phyloP scores from a whole-genome alignment of 2,329 filamentous ascomycete genomes.

The Neodidymelliopsis sp. region DNA sequence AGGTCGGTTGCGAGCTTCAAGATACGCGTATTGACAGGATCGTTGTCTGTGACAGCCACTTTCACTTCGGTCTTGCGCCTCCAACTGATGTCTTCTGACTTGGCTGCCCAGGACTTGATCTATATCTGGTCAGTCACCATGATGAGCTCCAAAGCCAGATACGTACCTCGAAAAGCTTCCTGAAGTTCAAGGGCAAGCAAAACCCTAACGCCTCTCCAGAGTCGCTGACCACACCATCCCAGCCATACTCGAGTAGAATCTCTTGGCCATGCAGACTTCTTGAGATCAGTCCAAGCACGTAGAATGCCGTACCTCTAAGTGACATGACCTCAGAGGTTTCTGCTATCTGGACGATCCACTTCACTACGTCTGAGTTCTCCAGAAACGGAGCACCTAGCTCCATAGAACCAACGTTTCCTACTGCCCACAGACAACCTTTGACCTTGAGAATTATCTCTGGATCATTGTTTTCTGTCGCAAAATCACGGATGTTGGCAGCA shows the following conservation, averaged over 20 bases:
- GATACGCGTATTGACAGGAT: slow-evolving; percentile 75
- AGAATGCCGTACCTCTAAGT: slow-evolving; percentile 93
- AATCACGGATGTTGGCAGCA: slow-evolving; percentile 83
- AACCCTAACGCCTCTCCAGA: slow-evolving; percentile 85
- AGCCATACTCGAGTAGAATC: slow-evolving; percentile 86
- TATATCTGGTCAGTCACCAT: slow-evolving; percentile 30
- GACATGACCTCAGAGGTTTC: slow-evolving; percentile 90
- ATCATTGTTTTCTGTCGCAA: slow-evolving; percentile 85
- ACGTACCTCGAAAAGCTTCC: slow-evolving; percentile 75
- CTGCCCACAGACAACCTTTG: slow-evolving; percentile 96
- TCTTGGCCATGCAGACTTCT: slow-evolving; percentile 90
- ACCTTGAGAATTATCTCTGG: slow-evolving; percentile 87
- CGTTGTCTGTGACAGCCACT: slow-evolving; percentile 65
- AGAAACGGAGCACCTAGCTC: slow-evolving; percentile 94
- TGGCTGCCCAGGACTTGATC: slow-evolving; percentile 50
- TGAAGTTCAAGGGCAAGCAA: slow-evolving; percentile 81
- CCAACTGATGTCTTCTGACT: slow-evolving; percentile 40
- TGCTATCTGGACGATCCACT: slow-evolving; percentile 86
- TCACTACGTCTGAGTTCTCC: slow-evolving; percentile 87
- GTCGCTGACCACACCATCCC: slow-evolving; percentile 88
- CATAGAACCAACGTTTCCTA: slow-evolving; percentile 98
- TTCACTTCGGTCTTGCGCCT: slow-evolving; percentile 53
- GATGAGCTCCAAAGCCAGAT: neutral
- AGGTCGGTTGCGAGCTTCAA: slow-evolving; percentile 86
- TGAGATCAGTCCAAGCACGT: slow-evolving; percentile 91